These are phyloP conservation scores for Mycena galericulata DNA, from an alignment of 768 basidiomycete species.

Conservation along the genomic window DNA sequence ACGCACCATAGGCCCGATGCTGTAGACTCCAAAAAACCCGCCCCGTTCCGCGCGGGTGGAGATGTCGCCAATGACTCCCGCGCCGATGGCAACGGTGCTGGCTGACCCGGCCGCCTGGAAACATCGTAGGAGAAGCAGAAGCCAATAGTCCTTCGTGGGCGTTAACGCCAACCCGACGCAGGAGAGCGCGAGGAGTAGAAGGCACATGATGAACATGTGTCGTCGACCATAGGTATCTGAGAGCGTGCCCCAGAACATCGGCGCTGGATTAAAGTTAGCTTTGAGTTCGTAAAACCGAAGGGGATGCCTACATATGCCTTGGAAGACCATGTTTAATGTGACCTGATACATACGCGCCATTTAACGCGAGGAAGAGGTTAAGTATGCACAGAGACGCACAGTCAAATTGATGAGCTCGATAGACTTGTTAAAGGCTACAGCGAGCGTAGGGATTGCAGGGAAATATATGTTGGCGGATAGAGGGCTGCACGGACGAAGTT, in stretches of 20 bases:
- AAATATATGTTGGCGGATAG: conserved; percentile 84
- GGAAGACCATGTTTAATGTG: conserved; percentile 79
- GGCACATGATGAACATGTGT: conserved; percentile 70
- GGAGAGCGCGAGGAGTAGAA: conserved; percentile 71
- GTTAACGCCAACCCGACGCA: conserved; percentile 72
- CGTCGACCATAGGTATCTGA: conserved; percentile 76
- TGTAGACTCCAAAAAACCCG: conserved; percentile 76
- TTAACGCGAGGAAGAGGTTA: background rate
- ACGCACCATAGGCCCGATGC: conserved; percentile 69
- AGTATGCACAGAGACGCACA: conserved; percentile 48
- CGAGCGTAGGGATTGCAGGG: conserved; percentile 80
- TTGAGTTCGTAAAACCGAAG: background rate
- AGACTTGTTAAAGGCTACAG: conserved; percentile 71
- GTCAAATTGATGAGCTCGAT: conserved; percentile 83
- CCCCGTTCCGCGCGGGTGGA: conserved; percentile 80
- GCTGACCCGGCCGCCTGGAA: conserved; percentile 85
- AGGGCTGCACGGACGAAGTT: conserved; percentile 54
- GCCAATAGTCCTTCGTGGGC: conserved; percentile 75
- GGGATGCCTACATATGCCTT: conserved; percentile 64
- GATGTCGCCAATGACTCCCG: conserved; percentile 85
- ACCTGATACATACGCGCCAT: conserved; percentile 48
- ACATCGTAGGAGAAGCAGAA: conserved; percentile 81
- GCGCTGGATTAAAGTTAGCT: conserved; percentile 50
- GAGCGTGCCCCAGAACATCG: conserved; percentile 77
- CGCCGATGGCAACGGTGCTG: conserved; percentile 78